Evolutionary conservation across 441 rosid species (phyloP), one percentile per base, ranked within the genome.

Genomic region (Croton laevigatus): DNA sequence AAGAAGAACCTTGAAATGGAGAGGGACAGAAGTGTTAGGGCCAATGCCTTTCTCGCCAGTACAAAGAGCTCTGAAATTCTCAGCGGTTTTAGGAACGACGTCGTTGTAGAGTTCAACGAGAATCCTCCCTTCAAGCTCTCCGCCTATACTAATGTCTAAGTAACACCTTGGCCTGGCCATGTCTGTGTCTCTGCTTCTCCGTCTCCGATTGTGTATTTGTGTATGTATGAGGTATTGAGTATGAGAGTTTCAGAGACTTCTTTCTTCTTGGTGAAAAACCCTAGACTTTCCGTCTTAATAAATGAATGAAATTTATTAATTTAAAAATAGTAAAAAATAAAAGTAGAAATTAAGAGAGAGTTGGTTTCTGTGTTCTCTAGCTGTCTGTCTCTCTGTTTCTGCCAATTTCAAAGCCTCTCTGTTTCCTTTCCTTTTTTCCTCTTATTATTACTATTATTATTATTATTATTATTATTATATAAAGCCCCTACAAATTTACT

Each of bases 121-220:
- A n/a, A 93, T 85, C 79, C 99, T 87, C 7, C 99, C 99, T 79
- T 92, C 98, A 5, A 93, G 86, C 78, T 95, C 98, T 6, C 89
- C 96, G 4, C 95, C 97, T 48, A 92, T 86, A 83, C 91, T 81
- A n/a, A 95, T 83, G 81, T 95, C 99, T 80, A 95, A 76, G 78
- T 70, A 95, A 70, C 98, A 93, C 81, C 85, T 84, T 27, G 86
- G 83, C 78, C 83, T 83, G 59, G 65, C 84, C 98, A 88, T 85
- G 73, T 72, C 53, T 72, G 62, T 23, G 51, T 55, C 27, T 34
- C 44, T 20, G 5, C 8, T 22, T 16, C 63, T 51, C 22, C 3
- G 12, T 11, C 20, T 57, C 22, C 32, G 20, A 51, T 8, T 52
- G 11, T 19, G 57, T 19, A 19, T 53, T 8, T 53, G n/a, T 53